Percentiles rank a stretch among this genome's conserved stretches.
phyloP scores from a whole-genome alignment of 148 eudicot genomes.

The Cornus controversa region DNA sequence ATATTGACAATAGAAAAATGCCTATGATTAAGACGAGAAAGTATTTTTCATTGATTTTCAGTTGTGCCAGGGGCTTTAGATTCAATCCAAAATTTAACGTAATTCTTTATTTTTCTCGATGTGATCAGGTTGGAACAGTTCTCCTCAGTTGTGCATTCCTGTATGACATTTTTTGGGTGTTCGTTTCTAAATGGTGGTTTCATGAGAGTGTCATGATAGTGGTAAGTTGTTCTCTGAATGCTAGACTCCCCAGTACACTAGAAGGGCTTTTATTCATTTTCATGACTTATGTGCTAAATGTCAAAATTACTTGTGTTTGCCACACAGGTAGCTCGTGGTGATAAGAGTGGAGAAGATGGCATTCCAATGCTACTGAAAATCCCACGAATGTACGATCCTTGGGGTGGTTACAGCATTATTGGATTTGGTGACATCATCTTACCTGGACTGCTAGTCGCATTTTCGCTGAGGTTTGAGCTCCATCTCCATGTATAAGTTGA shows the following conservation, averaged over 20 bases:
- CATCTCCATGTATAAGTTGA: neutral
- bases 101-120: slow-evolving; percentile 3
- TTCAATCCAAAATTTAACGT: neutral
- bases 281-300: slow-evolving; percentile 5
- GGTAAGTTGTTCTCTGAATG: slow-evolving; percentile 47
- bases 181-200: slow-evolving; percentile 77
- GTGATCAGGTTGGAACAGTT: slow-evolving; percentile 87
- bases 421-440: slow-evolving; percentile 98
- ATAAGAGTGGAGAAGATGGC: slow-evolving; percentile 96
- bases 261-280: neutral
- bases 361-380: slow-evolving; percentile 96
- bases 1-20: neutral
- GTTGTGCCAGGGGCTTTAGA: neutral
- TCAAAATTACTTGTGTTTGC: slow-evolving; percentile 4
- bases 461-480: slow-evolving; percentile 69
- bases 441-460: slow-evolving; percentile 88
- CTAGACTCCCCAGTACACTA: neutral
- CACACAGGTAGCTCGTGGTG: slow-evolving; percentile 94
- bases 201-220: slow-evolving; percentile 99
- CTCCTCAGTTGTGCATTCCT: slow-evolving; percentile 92
- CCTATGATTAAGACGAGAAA: neutral
- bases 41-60: neutral
- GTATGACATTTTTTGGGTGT: slow-evolving; percentile 98
- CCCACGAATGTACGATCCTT: slow-evolving; percentile 96
- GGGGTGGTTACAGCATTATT: slow-evolving; percentile 99